phyloP scores from a whole-genome alignment of 345 rosid species.

The Nasturtium officinale region DNA sequence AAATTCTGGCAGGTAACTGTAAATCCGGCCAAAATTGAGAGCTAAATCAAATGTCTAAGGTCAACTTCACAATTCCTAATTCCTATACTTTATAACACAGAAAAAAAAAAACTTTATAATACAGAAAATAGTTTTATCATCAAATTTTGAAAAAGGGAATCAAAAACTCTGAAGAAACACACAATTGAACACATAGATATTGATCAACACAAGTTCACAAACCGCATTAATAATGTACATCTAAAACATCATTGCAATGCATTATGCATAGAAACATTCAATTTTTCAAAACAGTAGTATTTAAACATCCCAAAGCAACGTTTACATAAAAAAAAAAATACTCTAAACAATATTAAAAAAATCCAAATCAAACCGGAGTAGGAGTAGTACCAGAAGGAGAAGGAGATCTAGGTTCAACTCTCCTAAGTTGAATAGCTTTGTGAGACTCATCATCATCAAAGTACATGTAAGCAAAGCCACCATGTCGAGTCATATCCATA shows the following conservation, averaged over 20 bases:
- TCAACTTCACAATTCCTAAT: not conserved
- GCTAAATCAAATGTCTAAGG: not conserved
- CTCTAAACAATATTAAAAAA: not conserved
- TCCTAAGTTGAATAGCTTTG: conserved; percentile 38
- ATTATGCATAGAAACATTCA: not conserved
- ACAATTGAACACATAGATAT: conserved; percentile 19
- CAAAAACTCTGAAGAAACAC: not conserved
- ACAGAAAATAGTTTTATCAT: not conserved
- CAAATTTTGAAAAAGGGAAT: not conserved
- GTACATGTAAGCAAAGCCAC: conserved; percentile 76
- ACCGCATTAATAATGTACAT: conserved; percentile 16
- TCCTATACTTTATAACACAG: too few species aligned
- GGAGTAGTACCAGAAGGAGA: conserved; percentile 25
- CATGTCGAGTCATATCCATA: conserved; percentile 82
- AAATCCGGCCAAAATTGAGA: not conserved
- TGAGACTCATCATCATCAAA: conserved; percentile 58
- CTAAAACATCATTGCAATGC: conserved; percentile 10
- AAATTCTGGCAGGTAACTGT: not conserved
- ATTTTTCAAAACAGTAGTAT: not conserved
- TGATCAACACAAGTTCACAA: not conserved
- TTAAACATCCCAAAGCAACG: not conserved
- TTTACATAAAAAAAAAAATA: not conserved
- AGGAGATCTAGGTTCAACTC: conserved; percentile 46
- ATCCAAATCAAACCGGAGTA: conserved; percentile 32
- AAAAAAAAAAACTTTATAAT: too few species aligned